Evolutionary conservation across 768 basidiomycete genomes (phyloP), one percentile per base, ranked within the genome.

Genomic region (Suillus subaureus): DNA sequence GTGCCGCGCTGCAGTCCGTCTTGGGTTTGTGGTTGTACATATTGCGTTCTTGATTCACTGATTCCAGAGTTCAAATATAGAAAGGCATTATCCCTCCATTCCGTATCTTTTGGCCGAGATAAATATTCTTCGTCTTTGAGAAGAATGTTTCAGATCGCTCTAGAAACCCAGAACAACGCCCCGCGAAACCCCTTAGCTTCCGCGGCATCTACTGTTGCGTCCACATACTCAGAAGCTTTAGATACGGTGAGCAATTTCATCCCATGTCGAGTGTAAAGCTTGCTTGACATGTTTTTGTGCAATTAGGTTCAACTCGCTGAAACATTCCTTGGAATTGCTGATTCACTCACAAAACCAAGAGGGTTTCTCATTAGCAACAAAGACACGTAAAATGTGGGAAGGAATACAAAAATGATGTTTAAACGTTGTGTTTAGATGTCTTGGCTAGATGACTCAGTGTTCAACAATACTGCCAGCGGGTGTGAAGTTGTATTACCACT

Each of bases 321-420:
- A 68, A 84, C 87, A 5, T 88, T 89, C 79, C 70, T 88, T 28
- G 83, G 82, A 40, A 81, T 88, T 61, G 86, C 86, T 0, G 83
- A 86, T 62, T 86, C 87, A 1, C 70, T 89, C 73, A 79, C 79
- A 66, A 88, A 84, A 68, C 83, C 87, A 7, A 76, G 87, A 69
- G 87, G 83, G 1, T 78, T 81, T n/a, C 71, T 88, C 61, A 70
- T 87, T 67, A 52, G 51, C 51, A 3, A 52, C 7, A 52, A 52
- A 26, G 51, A 28, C 15, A 28, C 51, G 8, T 52, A 18, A 28
- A 16, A 28, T 9, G 7, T 15, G 15, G 26, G 26, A 16, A 52
- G 26, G 51, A 16, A 28, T 16, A 52, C 15, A 52, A 16, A 16
- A 28, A 28, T 28, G 51, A 16, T 7, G 15, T 51, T 26, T 51